These are phyloP conservation scores for Amanita inopinata DNA, from an alignment of 768 basidiomycete species.

Conservation along the genomic window DNA sequence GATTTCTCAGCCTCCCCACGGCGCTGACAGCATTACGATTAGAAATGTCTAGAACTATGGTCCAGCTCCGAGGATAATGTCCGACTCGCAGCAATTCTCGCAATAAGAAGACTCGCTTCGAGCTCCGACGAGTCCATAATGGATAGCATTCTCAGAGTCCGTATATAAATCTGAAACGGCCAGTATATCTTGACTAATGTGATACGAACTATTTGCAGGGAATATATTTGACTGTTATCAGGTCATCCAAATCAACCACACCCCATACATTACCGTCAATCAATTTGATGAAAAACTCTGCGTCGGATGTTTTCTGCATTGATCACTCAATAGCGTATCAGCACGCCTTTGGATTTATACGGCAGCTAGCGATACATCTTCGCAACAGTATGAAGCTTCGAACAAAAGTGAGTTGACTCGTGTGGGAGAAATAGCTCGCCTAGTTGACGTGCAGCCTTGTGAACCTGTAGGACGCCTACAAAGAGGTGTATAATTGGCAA, in stretches of 20 bases:
- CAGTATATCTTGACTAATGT: not conserved
- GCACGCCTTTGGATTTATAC: constrained; percentile 92
- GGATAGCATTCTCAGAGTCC: constrained; percentile 81
- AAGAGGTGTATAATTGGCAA: constrained; percentile 98
- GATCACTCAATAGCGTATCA: constrained; percentile 73
- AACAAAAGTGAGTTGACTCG: constrained; percentile 47
- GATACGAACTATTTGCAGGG: constrained; percentile 45
- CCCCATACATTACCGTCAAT: constrained; percentile 83
- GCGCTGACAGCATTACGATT: constrained; percentile 8
- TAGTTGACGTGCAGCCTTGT: constrained; percentile 10
- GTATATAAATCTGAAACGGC: constrained; percentile 9
- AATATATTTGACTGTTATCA: constrained; percentile 81
- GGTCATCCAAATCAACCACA: constrained; percentile 77
- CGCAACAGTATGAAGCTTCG: constrained; percentile 86
- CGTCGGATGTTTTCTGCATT: constrained; percentile 82
- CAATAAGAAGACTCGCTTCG: constrained; percentile 70
- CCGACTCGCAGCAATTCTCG: constrained; percentile 79
- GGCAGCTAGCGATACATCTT: constrained; percentile 88
- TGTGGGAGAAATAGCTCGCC: too few relatives aligned
- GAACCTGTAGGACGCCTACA: constrained; percentile 67
- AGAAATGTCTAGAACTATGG: constrained; percentile 85
- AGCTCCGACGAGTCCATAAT: constrained; percentile 71
- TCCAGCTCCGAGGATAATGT: constrained; percentile 70
- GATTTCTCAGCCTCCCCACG: not conserved
- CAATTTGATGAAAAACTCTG: constrained; percentile 97